phyloP scores from a whole-genome alignment of 192 early-diverging fungal genomes.

The Coemansia sp. region DNA sequence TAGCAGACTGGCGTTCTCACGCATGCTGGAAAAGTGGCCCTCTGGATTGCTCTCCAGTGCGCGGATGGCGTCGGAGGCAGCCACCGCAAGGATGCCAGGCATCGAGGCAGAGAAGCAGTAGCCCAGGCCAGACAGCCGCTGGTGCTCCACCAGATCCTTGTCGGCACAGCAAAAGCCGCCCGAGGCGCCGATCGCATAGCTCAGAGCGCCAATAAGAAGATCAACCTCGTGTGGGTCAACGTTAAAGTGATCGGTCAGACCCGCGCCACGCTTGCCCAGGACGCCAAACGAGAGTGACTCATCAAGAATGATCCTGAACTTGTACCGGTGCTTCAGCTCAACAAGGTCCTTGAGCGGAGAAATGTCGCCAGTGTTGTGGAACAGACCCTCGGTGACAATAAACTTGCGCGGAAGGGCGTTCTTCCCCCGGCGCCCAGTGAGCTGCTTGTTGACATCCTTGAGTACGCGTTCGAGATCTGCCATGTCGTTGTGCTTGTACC shows the following conservation, averaged over 20 bases:
- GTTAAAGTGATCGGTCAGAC: conserved; percentile 82
- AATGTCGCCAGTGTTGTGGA: conserved; percentile 85
- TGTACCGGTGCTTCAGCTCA: conserved; percentile 91
- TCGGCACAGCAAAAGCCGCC: conserved; percentile 94
- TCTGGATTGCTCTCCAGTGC: conserved; percentile 36
- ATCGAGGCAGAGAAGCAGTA: conserved; percentile 96
- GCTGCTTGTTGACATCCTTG: conserved; percentile 70
- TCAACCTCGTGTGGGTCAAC: conserved; percentile 79
- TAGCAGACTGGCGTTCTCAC: conserved; percentile 66
- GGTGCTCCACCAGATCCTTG: conserved; percentile 86
- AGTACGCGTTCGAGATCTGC: conserved; percentile 88
- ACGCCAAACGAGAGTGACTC: conserved; percentile 90
- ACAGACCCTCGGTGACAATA: conserved; percentile 92
- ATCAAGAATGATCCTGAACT: conserved; percentile 94
- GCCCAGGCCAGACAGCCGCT: conserved; percentile 84
- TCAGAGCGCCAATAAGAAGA: conserved; percentile 84
- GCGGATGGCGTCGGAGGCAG: conserved; percentile 79
- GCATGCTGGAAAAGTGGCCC: conserved; percentile 56
- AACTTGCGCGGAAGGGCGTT: conserved; percentile 85
- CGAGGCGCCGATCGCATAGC: conserved; percentile 73
- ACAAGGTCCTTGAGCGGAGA: conserved; percentile 78
- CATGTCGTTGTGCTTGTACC: conserved; percentile 98
- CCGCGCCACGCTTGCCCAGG: conserved; percentile 83
- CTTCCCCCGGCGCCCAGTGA: conserved; percentile 64
- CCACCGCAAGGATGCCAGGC: conserved; percentile 88